A percentile compares a stretch with the other conserved stretches of the same genome.
Evolutionary conservation across 495 filamentous ascomycete species (phyloP).

Genomic region (Podospora conica): DNA sequence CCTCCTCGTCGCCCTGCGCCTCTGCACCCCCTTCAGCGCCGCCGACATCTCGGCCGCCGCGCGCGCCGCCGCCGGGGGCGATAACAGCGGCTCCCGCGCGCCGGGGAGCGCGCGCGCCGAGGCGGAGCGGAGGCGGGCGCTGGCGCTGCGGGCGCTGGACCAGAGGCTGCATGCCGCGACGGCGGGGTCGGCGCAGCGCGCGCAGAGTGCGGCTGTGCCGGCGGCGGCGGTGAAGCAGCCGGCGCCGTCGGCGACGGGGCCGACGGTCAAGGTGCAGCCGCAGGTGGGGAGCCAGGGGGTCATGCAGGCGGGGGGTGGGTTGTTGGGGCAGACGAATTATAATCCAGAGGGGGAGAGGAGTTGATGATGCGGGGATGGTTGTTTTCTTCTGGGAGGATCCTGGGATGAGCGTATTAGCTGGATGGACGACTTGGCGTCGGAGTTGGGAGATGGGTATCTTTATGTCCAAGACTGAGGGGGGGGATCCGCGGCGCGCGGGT

Average conservation of each 20-base stretch:
- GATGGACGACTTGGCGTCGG: background rate
- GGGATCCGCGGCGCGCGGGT: background rate
- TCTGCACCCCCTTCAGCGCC: conserved; percentile 82
- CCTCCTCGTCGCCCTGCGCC: conserved; percentile 60
- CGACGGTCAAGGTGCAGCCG: conserved; percentile 45
- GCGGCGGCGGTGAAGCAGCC: conserved; percentile 34
- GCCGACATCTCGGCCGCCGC: conserved; percentile 76
- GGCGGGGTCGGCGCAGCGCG: conserved; percentile 39
- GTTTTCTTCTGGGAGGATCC: background rate
- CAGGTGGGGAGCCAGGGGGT: conserved; percentile 43
- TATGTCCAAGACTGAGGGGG: background rate
- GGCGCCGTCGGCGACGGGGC: conserved; percentile 35
- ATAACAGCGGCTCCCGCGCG: conserved; percentile 42
- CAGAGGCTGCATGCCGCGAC: conserved; percentile 83
- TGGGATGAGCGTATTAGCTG: background rate
- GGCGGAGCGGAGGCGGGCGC: conserved; percentile 79
- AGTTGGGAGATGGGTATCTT: conserved; percentile 1
- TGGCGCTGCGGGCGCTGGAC: conserved; percentile 87
- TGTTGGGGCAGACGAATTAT: conserved; percentile 65
- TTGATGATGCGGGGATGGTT: background rate
- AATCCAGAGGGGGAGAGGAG: conserved; percentile 54
- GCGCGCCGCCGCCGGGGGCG: conserved; percentile 54
- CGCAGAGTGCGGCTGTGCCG: conserved; percentile 28
- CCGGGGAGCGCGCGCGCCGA: conserved; percentile 77
- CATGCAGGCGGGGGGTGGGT: conserved; percentile 32